These are phyloP conservation scores for Strombidium stylifer DNA, from an alignment of 73 alveolate genomes.

Conservation along the genomic window DNA sequence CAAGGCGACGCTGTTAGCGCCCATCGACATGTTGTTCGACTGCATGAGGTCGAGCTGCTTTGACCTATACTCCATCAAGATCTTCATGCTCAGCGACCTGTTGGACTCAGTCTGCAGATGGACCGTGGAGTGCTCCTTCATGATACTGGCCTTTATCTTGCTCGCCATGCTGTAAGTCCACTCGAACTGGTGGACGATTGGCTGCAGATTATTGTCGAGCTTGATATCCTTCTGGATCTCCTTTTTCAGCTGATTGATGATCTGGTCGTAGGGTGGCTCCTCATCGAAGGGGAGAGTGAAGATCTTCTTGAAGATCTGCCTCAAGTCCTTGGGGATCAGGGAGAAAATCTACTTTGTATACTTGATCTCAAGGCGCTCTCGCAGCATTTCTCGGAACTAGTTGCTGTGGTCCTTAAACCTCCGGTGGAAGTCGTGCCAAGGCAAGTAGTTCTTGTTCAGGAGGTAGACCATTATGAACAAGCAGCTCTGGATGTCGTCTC, in stretches of 20 bases:
- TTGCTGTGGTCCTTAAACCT: slow-evolving; percentile 14
- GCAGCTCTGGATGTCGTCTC: slow-evolving; percentile 42
- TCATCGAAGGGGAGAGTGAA: slow-evolving; percentile 12
- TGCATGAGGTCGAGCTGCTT: no score
- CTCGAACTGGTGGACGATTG: no score
- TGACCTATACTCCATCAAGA: no score
- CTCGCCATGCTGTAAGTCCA: no score
- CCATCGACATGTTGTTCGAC: no score
- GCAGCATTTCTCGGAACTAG: slow-evolving; percentile 28
- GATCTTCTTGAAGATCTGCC: slow-evolving; percentile 16
- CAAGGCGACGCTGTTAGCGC: no score
- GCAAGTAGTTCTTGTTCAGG: slow-evolving; percentile 9
- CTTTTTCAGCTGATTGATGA: slow-evolving; percentile 17
- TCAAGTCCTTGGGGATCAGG: slow-evolving; percentile 18
- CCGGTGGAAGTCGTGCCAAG: slow-evolving; percentile 34
- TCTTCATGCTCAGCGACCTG: no score
- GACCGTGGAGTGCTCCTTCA: no score
- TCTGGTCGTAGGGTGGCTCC: slow-evolving; percentile 19
- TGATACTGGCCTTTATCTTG: no score
- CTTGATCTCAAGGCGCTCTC: slow-evolving; percentile 2
- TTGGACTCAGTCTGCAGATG: no score
- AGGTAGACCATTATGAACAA: slow-evolving; percentile 34
- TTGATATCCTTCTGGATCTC: no score
- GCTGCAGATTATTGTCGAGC: no score
- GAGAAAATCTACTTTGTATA: slow-evolving; percentile 17